Base-by-base conservation (phyloP, 169 alveolate species). In the Babesia gibsoni region DNA sequence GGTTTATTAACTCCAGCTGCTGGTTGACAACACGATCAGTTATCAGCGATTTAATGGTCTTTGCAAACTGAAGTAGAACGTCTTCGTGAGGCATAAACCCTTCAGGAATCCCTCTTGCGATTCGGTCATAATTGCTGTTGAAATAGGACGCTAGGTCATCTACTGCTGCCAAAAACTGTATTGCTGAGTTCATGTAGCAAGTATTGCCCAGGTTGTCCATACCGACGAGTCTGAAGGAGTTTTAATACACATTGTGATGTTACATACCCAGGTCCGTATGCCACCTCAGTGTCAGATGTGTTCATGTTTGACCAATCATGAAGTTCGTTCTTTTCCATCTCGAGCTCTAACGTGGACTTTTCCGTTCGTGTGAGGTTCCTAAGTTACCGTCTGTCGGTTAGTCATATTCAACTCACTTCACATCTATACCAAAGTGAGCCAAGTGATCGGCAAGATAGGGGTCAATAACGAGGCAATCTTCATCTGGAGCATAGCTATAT, bases 401-500 rank as follows among this genome's bases (percentile, higher is more conserved):
- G 79, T 39, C 16, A 48, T 61, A 23, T 23, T 33, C 27, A 36
- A 61, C 89, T 48, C 82, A 90, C 91, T 73, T 81, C 54, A 93
- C 89, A 53, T 93, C 91, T 54, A 95, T 91, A 8, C 97, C 97
- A 68, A 93, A 91, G 50, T 88, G 90, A 4, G 91, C 85, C 41
- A 95, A 84, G 67, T 95, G 98, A 0, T 58, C 72, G 0, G 90
- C 93, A 27, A 95, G 88, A 27, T 84, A 58, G 1, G 96, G 96
- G 84, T 94, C 97, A 29, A 87, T 52, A 23, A 94, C 96, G 43
- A 88, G 43, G 57, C 73, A 82, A 65, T 90, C 91, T 67, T 90
- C 95, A 30, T 90, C 93, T 25, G 93, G 89, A 23, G 96, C 96
- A 83, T 95, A 95, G 42, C 96, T 92, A 82, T 87, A 95, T 18